Percentiles rank a stretch among this genome's conserved stretches.
Evolutionary conservation across 2,329 filamentous ascomycete species (phyloP).

Genomic region (Spiromastix sp.): DNA sequence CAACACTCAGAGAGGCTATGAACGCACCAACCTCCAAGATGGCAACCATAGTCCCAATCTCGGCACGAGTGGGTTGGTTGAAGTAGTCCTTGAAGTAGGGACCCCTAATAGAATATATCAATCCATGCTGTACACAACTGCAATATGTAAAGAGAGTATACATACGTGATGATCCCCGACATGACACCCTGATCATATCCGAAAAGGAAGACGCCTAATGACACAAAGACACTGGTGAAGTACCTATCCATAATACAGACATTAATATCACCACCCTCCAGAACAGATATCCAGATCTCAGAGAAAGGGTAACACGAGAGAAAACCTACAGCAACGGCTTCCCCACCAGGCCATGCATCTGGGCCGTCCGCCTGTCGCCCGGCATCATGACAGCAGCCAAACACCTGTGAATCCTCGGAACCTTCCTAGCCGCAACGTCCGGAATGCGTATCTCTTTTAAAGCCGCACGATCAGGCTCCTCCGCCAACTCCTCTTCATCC

Average conservation of each 20-base stretch:
- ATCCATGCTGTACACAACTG: neutral
- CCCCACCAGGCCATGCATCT: constrained; percentile 86
- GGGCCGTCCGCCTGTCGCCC: constrained; percentile 54
- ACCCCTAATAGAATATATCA: constrained; percentile 46
- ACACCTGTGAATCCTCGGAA: constrained; percentile 57
- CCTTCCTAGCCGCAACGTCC: constrained; percentile 50
- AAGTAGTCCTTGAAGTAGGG: constrained; percentile 87
- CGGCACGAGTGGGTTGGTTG: constrained; percentile 70
- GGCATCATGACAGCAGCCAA: constrained; percentile 78
- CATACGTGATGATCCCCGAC: constrained; percentile 60
- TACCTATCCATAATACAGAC: no score
- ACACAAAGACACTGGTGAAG: constrained; percentile 76
- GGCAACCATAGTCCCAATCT: constrained; percentile 94
- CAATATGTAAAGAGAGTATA: constrained; percentile 6
- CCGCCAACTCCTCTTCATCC: constrained; percentile 34
- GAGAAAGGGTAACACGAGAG: neutral
- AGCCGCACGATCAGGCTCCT: constrained; percentile 19
- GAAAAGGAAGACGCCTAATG: constrained; percentile 54
- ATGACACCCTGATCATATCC: constrained; percentile 57
- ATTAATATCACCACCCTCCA: no score
- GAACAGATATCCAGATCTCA: neutral
- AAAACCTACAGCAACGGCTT: constrained; percentile 77
- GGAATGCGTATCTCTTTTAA: constrained; percentile 60
- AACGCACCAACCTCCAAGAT: constrained; percentile 92
- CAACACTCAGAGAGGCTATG: constrained; percentile 76